phyloP scores from a whole-genome alignment of 345 rosid species.

The Eucalyptus paniculata region DNA sequence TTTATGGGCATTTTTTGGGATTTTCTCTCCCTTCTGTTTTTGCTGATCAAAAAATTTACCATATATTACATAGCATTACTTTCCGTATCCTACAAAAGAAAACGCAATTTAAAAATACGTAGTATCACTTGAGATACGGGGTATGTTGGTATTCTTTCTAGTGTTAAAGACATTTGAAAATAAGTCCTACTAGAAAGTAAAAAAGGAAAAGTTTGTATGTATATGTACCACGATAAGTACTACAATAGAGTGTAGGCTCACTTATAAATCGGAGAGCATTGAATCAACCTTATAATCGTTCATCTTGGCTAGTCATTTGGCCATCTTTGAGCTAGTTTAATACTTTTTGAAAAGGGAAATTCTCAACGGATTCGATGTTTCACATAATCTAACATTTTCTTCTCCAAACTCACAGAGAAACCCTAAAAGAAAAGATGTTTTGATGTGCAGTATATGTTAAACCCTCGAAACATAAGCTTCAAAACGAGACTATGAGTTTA shows the following conservation, averaged over 20 bases:
- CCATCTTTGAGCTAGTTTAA: not conserved
- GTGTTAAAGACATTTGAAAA: not conserved
- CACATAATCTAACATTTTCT: not conserved
- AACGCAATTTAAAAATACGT: not conserved
- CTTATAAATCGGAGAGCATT: not conserved
- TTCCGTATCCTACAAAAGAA: not conserved
- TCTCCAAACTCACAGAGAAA: not conserved
- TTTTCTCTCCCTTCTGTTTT: not conserved
- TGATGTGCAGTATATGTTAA: not conserved
- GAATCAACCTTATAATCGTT: not conserved
- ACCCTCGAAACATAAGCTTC: not conserved
- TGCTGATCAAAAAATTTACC: not conserved
- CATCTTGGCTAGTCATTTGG: not conserved
- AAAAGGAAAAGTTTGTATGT: not conserved
- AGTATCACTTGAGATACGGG: not conserved
- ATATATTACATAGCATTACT: not conserved
- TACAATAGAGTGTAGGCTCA: not conserved
- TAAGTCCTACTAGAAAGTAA: not conserved
- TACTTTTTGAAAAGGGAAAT: not conserved
- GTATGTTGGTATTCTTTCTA: not conserved
- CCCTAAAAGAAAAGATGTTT: not conserved
- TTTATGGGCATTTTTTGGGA: not conserved
- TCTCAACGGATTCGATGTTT: not conserved
- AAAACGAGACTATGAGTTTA: not conserved
- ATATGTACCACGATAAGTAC: accelerated